Evolutionary conservation across 2,329 filamentous ascomycete species (phyloP), one percentile per base, ranked within the genome.

Genomic region (Cadophora sp.): DNA sequence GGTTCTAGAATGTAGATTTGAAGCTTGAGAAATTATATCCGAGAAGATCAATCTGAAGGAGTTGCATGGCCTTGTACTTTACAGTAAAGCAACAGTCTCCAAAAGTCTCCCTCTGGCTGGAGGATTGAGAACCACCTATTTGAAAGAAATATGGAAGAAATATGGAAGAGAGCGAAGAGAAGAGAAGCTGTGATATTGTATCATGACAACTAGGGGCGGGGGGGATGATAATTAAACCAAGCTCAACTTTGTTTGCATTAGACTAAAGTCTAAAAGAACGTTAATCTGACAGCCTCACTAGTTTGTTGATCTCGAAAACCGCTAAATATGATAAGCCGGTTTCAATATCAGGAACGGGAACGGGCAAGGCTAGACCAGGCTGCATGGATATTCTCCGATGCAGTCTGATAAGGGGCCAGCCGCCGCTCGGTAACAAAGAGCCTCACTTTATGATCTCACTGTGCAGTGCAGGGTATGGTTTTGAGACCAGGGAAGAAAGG

Each of bases 381-480:
- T 9, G 16, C 20, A 43, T 48, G 9, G n/a, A 58, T 41, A 58
- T 14, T 43, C 55, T 58, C 55, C 55, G 55, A 58, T 58, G 55
- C 55, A 58, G 36, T 14, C 36, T 24, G 55, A 58, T 43, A 58
- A 58, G 55, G 13, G 11, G 27, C 50, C 22, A 20, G 48, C 24
- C 14, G 30, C 53, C 7, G 53, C n/a, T 39, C 33, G 33, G 30
- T 14, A 39, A 22, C 1, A 13, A 20, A 58, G n/a, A 45, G 30
- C 39, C 22, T 64, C 51, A 59, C 53, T n/a, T 64, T 27, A 41
- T 43, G 45, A 65, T 51, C 36, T 65, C 55, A 65, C 55, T 24
- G 13, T 39, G 41, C 27, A 50, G 9, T 22, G 53, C 53, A 27
- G n/a, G 55, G 55, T 24, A 41, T 20, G 16, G 33, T 14, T 16